These are phyloP conservation scores for Trametes cinnabarina DNA, from an alignment of 768 basidiomycete genomes.

Conservation along the genomic window DNA sequence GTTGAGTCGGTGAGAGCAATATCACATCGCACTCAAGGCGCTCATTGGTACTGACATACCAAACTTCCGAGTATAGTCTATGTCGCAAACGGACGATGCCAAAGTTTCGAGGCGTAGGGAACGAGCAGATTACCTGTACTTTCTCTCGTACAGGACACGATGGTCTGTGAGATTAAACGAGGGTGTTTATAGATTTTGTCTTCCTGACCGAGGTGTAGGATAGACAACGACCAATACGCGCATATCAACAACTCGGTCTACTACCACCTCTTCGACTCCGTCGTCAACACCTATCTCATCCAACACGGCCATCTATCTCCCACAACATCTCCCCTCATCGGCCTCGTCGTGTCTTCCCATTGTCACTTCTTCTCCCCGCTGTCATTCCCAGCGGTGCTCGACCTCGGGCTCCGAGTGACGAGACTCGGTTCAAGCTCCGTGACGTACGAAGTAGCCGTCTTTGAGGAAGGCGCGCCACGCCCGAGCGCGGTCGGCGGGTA, in stretches of 20 bases:
- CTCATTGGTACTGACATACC: too few relatives aligned
- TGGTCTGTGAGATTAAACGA: constrained; percentile 43
- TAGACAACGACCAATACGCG: constrained; percentile 82
- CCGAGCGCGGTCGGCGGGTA: constrained; percentile 55
- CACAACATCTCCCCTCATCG: constrained; percentile 51
- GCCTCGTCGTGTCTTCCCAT: constrained; percentile 75
- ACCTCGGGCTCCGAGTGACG: constrained; percentile 66
- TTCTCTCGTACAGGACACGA: constrained; percentile 63
- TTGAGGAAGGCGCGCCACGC: constrained; percentile 39
- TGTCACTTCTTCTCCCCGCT: constrained; percentile 77
- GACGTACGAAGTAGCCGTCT: constrained; percentile 77
- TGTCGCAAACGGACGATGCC: neutral
- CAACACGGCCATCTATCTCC: constrained; percentile 59
- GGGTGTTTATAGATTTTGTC: neutral
- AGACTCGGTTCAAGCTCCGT: constrained; percentile 75
- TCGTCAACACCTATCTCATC: constrained; percentile 79
- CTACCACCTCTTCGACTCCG: constrained; percentile 79
- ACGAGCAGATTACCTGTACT: constrained; percentile 57
- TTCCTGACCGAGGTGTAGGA: constrained; percentile 46
- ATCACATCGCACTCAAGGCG: too few relatives aligned
- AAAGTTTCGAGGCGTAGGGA: neutral
- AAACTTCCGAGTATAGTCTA: neutral
- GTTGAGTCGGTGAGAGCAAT: too few relatives aligned
- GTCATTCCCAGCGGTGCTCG: constrained; percentile 68
- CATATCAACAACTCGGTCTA: constrained; percentile 82